Evolutionary conservation across 2,329 filamentous ascomycete genomes (phyloP), one percentile per base, ranked within the genome.

Genomic region (Curvularia sp.): DNA sequence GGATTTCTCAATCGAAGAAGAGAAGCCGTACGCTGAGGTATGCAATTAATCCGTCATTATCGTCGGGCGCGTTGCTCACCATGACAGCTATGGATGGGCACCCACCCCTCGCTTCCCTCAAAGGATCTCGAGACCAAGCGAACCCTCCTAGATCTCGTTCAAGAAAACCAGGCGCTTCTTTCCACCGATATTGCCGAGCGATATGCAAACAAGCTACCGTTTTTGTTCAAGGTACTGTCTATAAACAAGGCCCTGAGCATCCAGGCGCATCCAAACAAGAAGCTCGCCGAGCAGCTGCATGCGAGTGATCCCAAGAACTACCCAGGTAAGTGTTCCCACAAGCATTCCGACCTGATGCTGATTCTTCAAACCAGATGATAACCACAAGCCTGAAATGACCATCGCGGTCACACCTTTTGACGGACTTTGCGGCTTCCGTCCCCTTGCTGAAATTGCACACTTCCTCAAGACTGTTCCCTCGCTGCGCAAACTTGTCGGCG

Each of bases 331-430:
- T 21, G 18, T 32, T 18, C 15, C n/a, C 8, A 9, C 8, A 21
- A 21, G 10, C 12, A 3, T 18, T 12, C 12, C 12, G 21, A 21
- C 6, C 21, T 10, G 10, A n/a, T 49, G 38, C 55, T 57, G 8
- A 57, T 18, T 23, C 5, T 12, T 13, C 30, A n/a, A n/a, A 7
- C 5, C 41, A 67, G 65, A 99, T 82, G 94, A 98, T 82, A 99
- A 99, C 81, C 95, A 99, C 84, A 99, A 99, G 81, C 95, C 95
- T 32, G 95, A 99, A 80, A 99, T 99, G 95, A 93, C 95, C 62
- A 97, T 99, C 77, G 95, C 95, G 61, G 89, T 99, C 71, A 98
- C 95, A 1, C 89, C 92, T 0, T 99, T 99, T 67, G 94, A 98
- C 75, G 95, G 95, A 0, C 86, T 99, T 32, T 99, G 95, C 72